Evolutionary conservation across 1,284 basidiomycete species (phyloP).

Genomic region (Amylostereum chailletii): DNA sequence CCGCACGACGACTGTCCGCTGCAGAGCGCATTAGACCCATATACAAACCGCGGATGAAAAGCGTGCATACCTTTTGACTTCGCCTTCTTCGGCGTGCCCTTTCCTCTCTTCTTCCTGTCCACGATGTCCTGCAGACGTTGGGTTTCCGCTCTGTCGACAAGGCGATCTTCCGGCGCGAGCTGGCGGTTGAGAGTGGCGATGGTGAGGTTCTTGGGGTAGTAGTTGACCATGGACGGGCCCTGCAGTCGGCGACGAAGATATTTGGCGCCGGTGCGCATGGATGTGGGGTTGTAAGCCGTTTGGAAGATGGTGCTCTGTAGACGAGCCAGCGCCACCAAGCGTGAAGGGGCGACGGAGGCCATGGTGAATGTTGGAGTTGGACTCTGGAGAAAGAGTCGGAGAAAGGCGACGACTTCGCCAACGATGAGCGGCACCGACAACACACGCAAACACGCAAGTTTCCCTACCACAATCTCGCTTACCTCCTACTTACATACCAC

Average conservation of each 20-base stretch:
- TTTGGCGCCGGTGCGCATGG: conserved; percentile 75
- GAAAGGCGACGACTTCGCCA: too few species aligned
- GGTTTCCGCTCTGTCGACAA: conserved; percentile 56
- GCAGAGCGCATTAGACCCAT: conserved; percentile 2
- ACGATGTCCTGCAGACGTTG: conserved; percentile 60
- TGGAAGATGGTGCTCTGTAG: conserved; percentile 71
- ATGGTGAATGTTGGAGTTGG: conserved; percentile 20
- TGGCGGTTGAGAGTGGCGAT: conserved; percentile 41
- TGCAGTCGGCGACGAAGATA: conserved; percentile 70
- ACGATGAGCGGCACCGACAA: too few species aligned
- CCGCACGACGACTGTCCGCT: conserved; percentile 19
- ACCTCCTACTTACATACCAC: too few species aligned
- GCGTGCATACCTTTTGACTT: conserved; percentile 49
- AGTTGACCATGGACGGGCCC: conserved; percentile 71
- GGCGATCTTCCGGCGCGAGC: conserved; percentile 41
- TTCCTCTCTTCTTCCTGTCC: conserved; percentile 63
- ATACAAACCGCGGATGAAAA: not conserved
- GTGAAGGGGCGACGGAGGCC: conserved; percentile 29
- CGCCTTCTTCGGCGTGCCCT: conserved; percentile 73
- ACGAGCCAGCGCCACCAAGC: conserved; percentile 43
- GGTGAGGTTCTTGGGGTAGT: conserved; percentile 59
- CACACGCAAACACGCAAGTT: too few species aligned
- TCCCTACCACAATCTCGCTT: too few species aligned
- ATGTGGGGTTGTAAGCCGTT: conserved; percentile 76
- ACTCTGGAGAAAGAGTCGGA: too few species aligned